Conservation (phyloP, 169 alveolate genomes). For the Haemoproteus tartakovskyi region DNA sequence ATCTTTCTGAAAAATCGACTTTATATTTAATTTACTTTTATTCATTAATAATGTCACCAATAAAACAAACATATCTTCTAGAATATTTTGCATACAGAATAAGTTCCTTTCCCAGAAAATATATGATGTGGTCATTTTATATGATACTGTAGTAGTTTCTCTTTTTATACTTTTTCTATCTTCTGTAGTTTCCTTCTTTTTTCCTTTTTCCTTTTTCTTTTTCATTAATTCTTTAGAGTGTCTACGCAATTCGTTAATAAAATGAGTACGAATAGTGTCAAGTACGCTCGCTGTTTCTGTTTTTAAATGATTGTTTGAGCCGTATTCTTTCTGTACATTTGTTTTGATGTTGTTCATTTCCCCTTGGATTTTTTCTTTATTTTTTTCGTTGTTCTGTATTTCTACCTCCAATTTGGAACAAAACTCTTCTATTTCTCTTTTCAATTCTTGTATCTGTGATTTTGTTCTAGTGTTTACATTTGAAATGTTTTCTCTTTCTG, state of each 20-base stretch:
- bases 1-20: constrained; percentile 22
- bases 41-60: constrained; percentile 17
- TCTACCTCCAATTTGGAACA: too few relatives aligned
- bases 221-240: not conserved
- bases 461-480: too few relatives aligned
- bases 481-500: too few relatives aligned
- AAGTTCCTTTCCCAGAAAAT: too few relatives aligned
- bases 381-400: too few relatives aligned
- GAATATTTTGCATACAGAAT: constrained; percentile 31
- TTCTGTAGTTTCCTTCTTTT: not conserved
- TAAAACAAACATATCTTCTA: constrained; percentile 50
- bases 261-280: constrained; percentile 4
- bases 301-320: not conserved
- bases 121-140: too few relatives aligned
- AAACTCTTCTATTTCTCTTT: too few relatives aligned
- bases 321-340: too few relatives aligned
- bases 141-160: too few relatives aligned
- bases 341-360: too few relatives aligned
- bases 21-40: constrained; percentile 1
- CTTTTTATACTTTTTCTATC: too few relatives aligned
- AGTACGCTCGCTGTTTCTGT: not conserved
- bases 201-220: not conserved
- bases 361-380: not conserved
- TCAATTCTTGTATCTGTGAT: too few relatives aligned
- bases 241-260: not conserved